Percentiles rank a stretch among this genome's conserved stretches.
Conservation (phyloP, 1,284 basidiomycete genomes). For the Leccinum angustisporum region DNA sequence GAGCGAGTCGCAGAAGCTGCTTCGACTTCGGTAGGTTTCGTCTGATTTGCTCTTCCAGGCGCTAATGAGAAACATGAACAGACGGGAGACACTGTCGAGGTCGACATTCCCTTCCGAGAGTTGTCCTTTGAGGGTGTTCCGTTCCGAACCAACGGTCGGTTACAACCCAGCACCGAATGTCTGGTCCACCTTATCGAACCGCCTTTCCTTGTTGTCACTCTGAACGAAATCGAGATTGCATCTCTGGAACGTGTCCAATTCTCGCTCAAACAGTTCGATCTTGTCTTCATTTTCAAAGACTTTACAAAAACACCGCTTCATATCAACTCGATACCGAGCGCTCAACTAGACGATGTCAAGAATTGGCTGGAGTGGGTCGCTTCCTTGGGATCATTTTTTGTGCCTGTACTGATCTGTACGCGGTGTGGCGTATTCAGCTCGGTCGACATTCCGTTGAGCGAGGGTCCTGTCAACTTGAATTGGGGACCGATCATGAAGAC, state of each 20-base stretch:
- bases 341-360: conserved; percentile 92
- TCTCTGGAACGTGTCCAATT: conserved; percentile 98
- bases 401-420: conserved; percentile 9
- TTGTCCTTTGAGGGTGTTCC: conserved; percentile 97
- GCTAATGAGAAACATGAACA: conserved; percentile 34
- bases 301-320: conserved; percentile 91
- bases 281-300: conserved; percentile 96
- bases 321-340: conserved; percentile 93
- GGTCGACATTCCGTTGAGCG: conserved; percentile 94
- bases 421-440: conserved; percentile 52
- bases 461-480: conserved; percentile 96
- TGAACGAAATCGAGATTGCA: conserved; percentile 94
- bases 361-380: conserved; percentile 92
- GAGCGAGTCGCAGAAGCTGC: conserved; percentile 91
- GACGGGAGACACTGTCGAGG: conserved; percentile 84
- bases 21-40: conserved; percentile 59
- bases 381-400: conserved; percentile 1
- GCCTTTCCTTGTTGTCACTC: conserved; percentile 94
- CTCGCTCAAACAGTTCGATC: conserved; percentile 95
- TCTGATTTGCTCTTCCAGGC: background rate
- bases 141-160: conserved; percentile 89
- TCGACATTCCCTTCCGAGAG: conserved; percentile 97
- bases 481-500: conserved; percentile 99
- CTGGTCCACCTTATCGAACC: conserved; percentile 94
- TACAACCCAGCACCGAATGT: conserved; percentile 97